Evolutionary conservation across 192 early-diverging fungal genomes (phyloP).

Genomic region (Gaertneriomyces semiglobifer): DNA sequence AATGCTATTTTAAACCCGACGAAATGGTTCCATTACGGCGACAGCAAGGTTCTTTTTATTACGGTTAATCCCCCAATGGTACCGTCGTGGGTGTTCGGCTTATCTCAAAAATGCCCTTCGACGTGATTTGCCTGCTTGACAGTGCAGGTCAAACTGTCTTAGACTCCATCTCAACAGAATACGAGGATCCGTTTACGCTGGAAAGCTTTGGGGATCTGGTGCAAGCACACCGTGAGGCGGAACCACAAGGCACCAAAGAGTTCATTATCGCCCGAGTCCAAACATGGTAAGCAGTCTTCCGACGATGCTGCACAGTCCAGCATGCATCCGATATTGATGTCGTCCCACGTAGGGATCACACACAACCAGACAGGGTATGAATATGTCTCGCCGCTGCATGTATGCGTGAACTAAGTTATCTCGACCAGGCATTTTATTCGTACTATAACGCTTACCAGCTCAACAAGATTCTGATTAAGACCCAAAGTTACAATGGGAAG

Average conservation of each 20-base stretch:
- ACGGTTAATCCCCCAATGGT: too few species aligned
- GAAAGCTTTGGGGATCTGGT: conserved; percentile 56
- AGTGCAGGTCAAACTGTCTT: conserved; percentile 42
- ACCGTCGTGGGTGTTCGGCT: too few species aligned
- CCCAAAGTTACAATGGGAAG: conserved; percentile 57
- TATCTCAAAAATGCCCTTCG: conserved; percentile 1
- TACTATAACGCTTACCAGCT: conserved; percentile 61
- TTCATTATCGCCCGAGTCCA: conserved; percentile 63
- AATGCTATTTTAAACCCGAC: too few species aligned
- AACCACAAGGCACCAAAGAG: conserved; percentile 42
- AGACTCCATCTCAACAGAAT: conserved; percentile 55
- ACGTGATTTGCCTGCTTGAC: conserved; percentile 53
- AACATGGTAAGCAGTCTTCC: conserved; percentile 43
- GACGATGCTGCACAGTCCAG: too few species aligned
- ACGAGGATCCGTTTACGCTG: conserved; percentile 59
- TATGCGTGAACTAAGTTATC: conserved; percentile 10
- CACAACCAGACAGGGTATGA: conserved; percentile 47
- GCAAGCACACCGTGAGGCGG: conserved; percentile 35
- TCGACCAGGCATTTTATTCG: conserved; percentile 43
- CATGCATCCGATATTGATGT: too few species aligned
- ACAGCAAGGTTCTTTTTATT: too few species aligned
- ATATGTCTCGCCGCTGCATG: not conserved
- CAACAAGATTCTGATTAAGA: conserved; percentile 64
- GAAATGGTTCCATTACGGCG: too few species aligned
- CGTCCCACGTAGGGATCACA: conserved; percentile 26